phyloP scores from a whole-genome alignment of 164 flowering plant genomes.

The Vitis rupestris region DNA sequence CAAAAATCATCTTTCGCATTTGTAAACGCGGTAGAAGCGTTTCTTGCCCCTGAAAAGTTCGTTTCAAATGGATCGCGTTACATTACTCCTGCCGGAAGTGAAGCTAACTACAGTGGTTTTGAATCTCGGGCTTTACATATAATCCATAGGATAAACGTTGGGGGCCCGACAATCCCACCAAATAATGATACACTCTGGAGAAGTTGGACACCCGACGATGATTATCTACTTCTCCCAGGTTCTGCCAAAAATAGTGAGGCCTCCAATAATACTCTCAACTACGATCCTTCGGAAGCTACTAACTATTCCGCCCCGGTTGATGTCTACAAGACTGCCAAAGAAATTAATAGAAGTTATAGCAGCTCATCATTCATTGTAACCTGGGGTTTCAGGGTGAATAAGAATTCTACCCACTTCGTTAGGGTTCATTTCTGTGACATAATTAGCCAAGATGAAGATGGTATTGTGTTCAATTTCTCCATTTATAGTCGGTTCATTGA shows the following conservation, averaged over 20 bases:
- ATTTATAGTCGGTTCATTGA: too few species aligned
- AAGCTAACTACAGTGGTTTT: background rate
- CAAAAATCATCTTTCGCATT: constrained; percentile 4
- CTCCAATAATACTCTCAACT: background rate
- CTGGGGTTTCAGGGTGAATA: too few species aligned
- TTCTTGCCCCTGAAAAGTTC: background rate
- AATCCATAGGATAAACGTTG: constrained; percentile 15
- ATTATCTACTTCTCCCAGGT: background rate
- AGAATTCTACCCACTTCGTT: too few species aligned
- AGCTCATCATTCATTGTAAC: too few species aligned
- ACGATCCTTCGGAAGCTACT: background rate
- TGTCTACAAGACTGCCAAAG: too few species aligned
- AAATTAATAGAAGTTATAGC: too few species aligned
- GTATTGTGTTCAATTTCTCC: too few species aligned
- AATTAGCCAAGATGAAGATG: too few species aligned
- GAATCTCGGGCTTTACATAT: background rate
- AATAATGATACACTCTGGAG: constrained; percentile 1
- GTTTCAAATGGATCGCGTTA: background rate
- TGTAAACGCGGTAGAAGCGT: constrained; percentile 19
- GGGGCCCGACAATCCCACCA: constrained; percentile 1
- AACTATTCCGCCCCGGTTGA: too few species aligned
- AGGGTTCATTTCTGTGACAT: too few species aligned
- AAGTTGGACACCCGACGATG: constrained; percentile 12
- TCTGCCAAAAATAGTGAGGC: background rate
- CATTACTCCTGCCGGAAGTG: background rate